Percentiles rank a stretch among this genome's conserved stretches.
These are phyloP conservation scores for Babesia bovis DNA, from an alignment of 169 alveolate genomes.

Conservation along the genomic window DNA sequence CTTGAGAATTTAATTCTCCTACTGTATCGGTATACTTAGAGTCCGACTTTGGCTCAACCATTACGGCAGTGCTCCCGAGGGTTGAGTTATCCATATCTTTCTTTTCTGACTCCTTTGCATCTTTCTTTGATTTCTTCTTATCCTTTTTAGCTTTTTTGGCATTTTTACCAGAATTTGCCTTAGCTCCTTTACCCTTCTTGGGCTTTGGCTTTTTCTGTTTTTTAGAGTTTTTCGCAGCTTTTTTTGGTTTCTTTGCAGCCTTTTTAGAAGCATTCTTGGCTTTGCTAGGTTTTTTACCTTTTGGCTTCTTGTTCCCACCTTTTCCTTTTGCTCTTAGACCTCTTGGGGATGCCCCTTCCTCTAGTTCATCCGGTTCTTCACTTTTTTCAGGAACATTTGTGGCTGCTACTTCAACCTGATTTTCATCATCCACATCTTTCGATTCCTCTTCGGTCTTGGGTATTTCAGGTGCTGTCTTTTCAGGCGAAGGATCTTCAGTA, in stretches of 20 bases:
- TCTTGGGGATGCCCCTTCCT: constrained; percentile 3
- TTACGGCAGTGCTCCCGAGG: not conserved
- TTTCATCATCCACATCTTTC: not conserved
- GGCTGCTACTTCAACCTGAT: not conserved
- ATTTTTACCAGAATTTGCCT: no score
- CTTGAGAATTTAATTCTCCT: no score
- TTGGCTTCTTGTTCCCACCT: constrained; percentile 3
- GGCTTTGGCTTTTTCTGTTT: not conserved
- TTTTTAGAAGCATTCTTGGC: constrained; percentile 19
- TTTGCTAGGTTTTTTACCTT: not conserved
- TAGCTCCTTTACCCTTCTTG: not conserved
- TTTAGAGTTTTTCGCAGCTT: constrained; percentile 16
- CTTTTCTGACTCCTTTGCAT: not conserved
- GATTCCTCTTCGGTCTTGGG: not conserved
- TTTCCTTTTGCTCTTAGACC: constrained; percentile 10
- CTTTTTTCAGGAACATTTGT: not conserved
- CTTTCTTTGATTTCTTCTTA: not conserved
- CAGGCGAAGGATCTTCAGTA: not conserved
- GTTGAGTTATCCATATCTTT: not conserved
- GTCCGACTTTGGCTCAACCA: not conserved
- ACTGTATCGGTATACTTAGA: no score
- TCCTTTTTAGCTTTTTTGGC: constrained; percentile 9
- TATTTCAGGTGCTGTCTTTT: not conserved
- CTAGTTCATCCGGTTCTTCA: constrained; percentile 16
- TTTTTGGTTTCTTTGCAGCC: constrained; percentile 20